Evolutionary conservation across 257 asterid species (phyloP), one percentile per base, ranked within the genome.

Genomic region (Echites panduratus): DNA sequence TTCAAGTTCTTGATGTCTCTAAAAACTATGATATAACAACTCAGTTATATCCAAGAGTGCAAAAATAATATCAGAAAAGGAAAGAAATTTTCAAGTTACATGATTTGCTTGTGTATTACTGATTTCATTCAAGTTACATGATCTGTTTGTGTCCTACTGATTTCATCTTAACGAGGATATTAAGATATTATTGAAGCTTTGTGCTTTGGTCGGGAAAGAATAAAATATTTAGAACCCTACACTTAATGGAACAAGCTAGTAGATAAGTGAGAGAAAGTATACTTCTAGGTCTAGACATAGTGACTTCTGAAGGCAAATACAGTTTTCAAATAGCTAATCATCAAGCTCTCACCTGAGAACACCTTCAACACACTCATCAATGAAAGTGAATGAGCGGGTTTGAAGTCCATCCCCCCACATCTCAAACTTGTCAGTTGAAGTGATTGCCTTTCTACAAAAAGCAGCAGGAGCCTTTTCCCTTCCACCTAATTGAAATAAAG

Each of bases 381-480:
- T 82, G 79, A 82, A 82, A 50, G 86, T 82, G 77, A 82, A 82
- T 8, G 86, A 82, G 61, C 83, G 86, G 8, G 86, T 82, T 70
- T 82, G 86, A 49, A 72, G 79, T 35, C 86, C 81, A 66, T 82
- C 86, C 35, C 86, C 86, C 86, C 97, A 92, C 97, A 92, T 92
- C 83, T 92, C 97, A 66, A 92, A 92, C 77, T 82, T 89, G 68
- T 89, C 97, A 0, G 86, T 82, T 20, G 97, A 79, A 45, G 96
- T 89, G 53, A 89, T 78, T 68, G 93, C 77, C 83, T 92, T 92
- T 81, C 97, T 83, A 74, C 97, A 92, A 78, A 92, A 92, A 26
- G 97, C 97, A 79, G 97, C 97, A 49, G 97, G 97, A 7, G 96
- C 91, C 77, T 91, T 90, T 80, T 91, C 97, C 80, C 96, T 88